phyloP scores from a whole-genome alignment of 306 rosid species.

The Trifolium subterraneum region DNA sequence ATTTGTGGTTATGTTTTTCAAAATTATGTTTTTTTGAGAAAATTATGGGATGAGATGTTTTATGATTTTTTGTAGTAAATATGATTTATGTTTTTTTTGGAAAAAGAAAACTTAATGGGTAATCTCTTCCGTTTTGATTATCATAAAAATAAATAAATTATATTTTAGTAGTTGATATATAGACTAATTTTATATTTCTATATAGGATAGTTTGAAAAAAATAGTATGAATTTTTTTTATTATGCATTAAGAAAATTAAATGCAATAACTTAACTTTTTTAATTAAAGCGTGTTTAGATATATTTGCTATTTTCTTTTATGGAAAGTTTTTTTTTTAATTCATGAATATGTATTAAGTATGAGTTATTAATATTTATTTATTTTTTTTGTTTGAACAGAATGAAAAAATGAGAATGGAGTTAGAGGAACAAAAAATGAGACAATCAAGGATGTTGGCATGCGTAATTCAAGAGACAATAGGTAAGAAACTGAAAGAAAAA shows the following conservation, averaged over 20 bases:
- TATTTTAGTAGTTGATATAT: background rate
- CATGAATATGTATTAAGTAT: background rate
- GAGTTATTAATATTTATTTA: slow-evolving; percentile 1
- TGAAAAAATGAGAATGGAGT: slow-evolving; percentile 68
- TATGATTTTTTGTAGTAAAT: background rate
- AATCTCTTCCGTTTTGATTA: background rate
- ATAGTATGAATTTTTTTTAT: background rate
- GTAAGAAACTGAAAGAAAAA: slow-evolving; percentile 67
- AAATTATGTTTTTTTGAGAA: background rate
- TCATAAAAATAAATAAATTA: background rate
- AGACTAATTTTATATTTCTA: background rate
- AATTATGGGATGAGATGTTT: background rate
- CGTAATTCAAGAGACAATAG: slow-evolving; percentile 59
- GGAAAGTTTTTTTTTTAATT: background rate
- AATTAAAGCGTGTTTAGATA: background rate
- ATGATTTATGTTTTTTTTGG: background rate
- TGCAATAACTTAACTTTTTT: background rate
- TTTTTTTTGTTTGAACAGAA: slow-evolving; percentile 48
- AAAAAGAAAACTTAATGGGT: background rate
- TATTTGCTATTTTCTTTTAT: background rate
- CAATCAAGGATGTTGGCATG: slow-evolving; percentile 61
- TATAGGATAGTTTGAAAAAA: background rate
- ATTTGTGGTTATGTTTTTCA: background rate
- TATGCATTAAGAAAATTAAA: background rate
- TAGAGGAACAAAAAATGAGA: slow-evolving; percentile 59